Conservation (phyloP, 2,329 filamentous ascomycete species). For the Massarina eburnea region DNA sequence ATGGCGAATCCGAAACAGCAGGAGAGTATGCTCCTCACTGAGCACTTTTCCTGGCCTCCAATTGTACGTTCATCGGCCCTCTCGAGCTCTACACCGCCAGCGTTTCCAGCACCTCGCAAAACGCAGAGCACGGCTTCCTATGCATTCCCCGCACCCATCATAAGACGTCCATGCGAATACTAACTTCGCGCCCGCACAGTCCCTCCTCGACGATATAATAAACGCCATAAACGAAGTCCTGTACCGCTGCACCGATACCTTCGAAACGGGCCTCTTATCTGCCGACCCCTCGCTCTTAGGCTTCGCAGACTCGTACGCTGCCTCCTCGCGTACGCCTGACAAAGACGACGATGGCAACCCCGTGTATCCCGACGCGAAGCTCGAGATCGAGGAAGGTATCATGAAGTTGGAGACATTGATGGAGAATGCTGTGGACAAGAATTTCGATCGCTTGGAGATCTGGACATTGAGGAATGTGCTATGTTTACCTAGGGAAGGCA, state of each 20-base stretch:
- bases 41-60: slow-evolving; percentile 94
- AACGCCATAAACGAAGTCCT: slow-evolving; percentile 94
- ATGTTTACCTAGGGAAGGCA: slow-evolving; percentile 52
- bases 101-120: slow-evolving; percentile 1
- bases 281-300: slow-evolving; percentile 76
- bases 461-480: slow-evolving; percentile 80
- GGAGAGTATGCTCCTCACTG: slow-evolving; percentile 72
- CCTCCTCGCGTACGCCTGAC: slow-evolving; percentile 44
- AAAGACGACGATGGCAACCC: slow-evolving; percentile 44
- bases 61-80: slow-evolving; percentile 60
- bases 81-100: neutral
- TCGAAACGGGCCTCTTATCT: slow-evolving; percentile 78
- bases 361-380: slow-evolving; percentile 53
- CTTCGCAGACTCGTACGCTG: slow-evolving; percentile 61
- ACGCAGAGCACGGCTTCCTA: neutral
- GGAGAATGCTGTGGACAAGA: slow-evolving; percentile 52
- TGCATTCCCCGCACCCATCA: neutral
- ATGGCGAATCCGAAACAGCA: slow-evolving; percentile 51
- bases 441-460: slow-evolving; percentile 62
- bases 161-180: neutral
- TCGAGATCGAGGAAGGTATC: slow-evolving; percentile 82
- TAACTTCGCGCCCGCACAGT: slow-evolving; percentile 58
- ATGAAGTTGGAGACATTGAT: slow-evolving; percentile 54
- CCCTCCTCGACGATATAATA: slow-evolving; percentile 95
- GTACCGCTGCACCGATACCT: slow-evolving; percentile 82